A percentile compares a stretch with the other conserved stretches of the same genome.
Evolutionary conservation across 345 rosid genomes (phyloP).

Genomic region (Citrus australasica): DNA sequence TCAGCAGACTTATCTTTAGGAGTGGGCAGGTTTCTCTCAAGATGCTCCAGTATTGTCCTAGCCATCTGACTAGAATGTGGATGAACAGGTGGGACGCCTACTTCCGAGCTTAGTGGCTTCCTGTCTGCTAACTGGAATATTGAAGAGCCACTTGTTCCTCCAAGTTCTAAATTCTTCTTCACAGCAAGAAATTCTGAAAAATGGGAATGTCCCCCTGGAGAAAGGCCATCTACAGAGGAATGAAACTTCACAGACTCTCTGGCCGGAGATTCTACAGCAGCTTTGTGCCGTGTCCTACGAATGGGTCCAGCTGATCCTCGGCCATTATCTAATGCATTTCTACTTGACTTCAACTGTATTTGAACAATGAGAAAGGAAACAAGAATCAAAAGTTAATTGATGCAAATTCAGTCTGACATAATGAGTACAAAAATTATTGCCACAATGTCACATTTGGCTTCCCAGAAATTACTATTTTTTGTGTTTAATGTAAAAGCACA

Average conservation of each 20-base stretch:
- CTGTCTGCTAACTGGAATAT: slow-evolving; percentile 29
- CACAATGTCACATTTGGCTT: not conserved
- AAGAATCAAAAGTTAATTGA: slow-evolving; percentile 7
- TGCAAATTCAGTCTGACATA: not conserved
- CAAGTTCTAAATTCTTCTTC: slow-evolving; percentile 42
- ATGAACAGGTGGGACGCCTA: slow-evolving; percentile 52
- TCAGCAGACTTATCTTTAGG: slow-evolving; percentile 69
- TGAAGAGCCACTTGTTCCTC: slow-evolving; percentile 36
- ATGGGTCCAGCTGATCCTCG: slow-evolving; percentile 74
- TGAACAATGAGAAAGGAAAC: slow-evolving; percentile 8
- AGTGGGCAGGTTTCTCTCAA: slow-evolving; percentile 62
- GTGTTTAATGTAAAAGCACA: not conserved
- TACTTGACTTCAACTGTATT: slow-evolving; percentile 36
- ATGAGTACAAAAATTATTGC: not conserved
- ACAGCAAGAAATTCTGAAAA: slow-evolving; percentile 26
- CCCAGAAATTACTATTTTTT: not conserved
- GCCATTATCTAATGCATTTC: slow-evolving; percentile 32
- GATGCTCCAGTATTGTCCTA: slow-evolving; percentile 71
- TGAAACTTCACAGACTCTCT: slow-evolving; percentile 39
- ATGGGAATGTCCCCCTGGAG: slow-evolving; percentile 34
- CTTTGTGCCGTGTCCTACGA: slow-evolving; percentile 47
- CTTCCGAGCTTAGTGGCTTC: slow-evolving; percentile 38
- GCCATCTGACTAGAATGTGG: slow-evolving; percentile 78
- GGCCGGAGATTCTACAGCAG: slow-evolving; percentile 26
- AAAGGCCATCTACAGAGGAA: slow-evolving; percentile 30